A percentile compares a stretch with the other conserved stretches of the same genome.
Conservation (phyloP, 768 basidiomycete species). For the Suillus americanus region DNA sequence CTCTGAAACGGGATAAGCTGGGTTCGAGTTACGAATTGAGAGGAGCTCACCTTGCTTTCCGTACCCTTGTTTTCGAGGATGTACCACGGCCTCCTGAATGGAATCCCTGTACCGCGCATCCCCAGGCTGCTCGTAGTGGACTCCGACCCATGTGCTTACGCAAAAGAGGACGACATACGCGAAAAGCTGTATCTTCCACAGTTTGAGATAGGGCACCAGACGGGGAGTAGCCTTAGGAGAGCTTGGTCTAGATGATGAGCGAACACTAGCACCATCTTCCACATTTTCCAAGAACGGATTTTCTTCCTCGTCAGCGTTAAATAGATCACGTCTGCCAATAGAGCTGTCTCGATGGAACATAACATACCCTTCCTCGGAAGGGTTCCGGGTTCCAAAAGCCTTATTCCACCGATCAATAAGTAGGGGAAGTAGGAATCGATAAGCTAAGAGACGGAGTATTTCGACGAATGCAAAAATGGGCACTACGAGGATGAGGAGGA, state of each 20-base stretch:
- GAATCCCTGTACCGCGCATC: conserved; percentile 10
- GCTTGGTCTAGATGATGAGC: conserved; percentile 1
- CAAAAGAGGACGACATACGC: neutral
- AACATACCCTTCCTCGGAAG: neutral
- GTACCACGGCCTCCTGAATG: conserved; percentile 1
- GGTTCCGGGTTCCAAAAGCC: neutral
- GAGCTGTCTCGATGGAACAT: neutral
- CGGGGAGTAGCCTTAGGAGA: neutral
- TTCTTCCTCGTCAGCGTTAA: neutral
- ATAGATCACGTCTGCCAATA: neutral
- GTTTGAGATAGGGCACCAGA: neutral
- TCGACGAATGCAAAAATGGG: conserved; percentile 5
- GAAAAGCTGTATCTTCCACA: conserved; percentile 1
- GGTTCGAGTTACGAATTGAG: neutral
- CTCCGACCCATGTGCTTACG: conserved; percentile 3
- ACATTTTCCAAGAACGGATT: neutral
- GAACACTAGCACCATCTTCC: neutral
- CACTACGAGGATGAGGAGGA: conserved; percentile 3
- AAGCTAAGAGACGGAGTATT: conserved; percentile 6
- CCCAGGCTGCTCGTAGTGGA: conserved; percentile 11
- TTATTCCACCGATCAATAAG: neutral
- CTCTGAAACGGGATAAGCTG: conserved; percentile 13
- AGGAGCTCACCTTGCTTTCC: conserved; percentile 9
- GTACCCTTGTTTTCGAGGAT: conserved; percentile 9
- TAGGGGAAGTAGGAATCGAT: neutral